Evolutionary conservation across 2,329 filamentous ascomycete species (phyloP).

Genomic region (Fusarium napiforme): DNA sequence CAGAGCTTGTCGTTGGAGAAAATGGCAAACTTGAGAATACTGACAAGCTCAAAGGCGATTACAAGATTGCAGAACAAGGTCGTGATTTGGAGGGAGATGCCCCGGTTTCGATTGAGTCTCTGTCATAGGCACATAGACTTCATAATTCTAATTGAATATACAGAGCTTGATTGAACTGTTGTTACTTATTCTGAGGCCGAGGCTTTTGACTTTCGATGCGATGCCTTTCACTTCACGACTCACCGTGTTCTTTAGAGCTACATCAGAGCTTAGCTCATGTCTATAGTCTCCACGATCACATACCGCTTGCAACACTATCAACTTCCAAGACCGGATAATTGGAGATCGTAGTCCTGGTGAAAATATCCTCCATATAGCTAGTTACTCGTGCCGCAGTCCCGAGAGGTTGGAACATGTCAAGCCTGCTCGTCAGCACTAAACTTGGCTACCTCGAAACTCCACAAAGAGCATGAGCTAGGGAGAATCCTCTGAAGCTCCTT

Average conservation of each 20-base stretch:
- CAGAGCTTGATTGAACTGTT: not conserved
- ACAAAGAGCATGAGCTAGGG: not conserved
- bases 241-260: not conserved
- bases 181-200: not conserved
- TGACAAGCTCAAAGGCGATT: slow-evolving; percentile 53
- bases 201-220: not conserved
- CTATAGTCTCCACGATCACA: not conserved
- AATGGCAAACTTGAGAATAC: slow-evolving; percentile 55
- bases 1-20: slow-evolving; percentile 52
- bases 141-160: not conserved
- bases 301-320: accelerated
- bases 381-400: not conserved
- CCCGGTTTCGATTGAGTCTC: slow-evolving; percentile 41
- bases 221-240: not conserved
- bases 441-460: not conserved
- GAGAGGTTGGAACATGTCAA: not conserved
- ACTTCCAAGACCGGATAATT: not conserved
- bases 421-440: not conserved
- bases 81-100: slow-evolving; percentile 43
- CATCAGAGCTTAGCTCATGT: no score
- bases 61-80: slow-evolving; percentile 39
- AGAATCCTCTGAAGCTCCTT: not conserved
- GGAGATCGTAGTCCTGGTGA: not conserved
- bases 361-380: not conserved
- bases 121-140: slow-evolving; percentile 12